Evolutionary conservation across 2,329 filamentous ascomycete species (phyloP).

Genomic region (Pseudogymnoascus sp.): DNA sequence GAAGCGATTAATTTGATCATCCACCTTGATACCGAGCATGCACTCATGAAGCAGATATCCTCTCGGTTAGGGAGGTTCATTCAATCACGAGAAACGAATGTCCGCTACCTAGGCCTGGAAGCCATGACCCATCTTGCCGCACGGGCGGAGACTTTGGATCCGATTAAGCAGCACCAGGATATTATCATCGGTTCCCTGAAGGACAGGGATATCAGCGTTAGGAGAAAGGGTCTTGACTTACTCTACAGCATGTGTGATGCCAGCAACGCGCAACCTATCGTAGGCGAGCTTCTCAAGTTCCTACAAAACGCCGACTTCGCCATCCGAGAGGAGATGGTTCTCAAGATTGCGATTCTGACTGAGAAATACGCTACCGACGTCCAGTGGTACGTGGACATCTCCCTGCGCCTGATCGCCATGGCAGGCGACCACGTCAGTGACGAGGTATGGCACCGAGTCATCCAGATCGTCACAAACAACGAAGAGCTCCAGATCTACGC

Average conservation of each 20-base stretch:
- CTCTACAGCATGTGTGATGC: constrained; percentile 99
- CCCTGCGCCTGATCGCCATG: constrained; percentile 86
- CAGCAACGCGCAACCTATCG: constrained; percentile 87
- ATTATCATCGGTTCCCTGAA: constrained; percentile 92
- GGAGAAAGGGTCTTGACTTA: constrained; percentile 88
- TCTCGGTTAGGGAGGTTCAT: constrained; percentile 88
- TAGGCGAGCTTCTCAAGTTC: constrained; percentile 87
- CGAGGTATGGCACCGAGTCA: constrained; percentile 97
- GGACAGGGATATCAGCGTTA: constrained; percentile 93
- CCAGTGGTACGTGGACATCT: constrained; percentile 99
- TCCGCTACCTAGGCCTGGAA: constrained; percentile 89
- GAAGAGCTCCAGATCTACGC: constrained; percentile 96
- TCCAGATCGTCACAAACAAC: constrained; percentile 98
- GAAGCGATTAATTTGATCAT: constrained; percentile 99
- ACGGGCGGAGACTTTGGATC: constrained; percentile 84
- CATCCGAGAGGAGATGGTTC: constrained; percentile 96
- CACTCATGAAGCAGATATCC: constrained; percentile 93
- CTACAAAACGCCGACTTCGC: constrained; percentile 95
- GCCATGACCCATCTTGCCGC: constrained; percentile 98
- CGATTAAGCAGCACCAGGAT: constrained; percentile 95
- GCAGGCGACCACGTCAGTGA: constrained; percentile 98
- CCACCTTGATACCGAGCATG: constrained; percentile 89
- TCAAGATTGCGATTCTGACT: constrained; percentile 96
- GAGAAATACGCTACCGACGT: constrained; percentile 98
- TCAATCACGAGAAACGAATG: constrained; percentile 92